phyloP scores from a whole-genome alignment of 768 basidiomycete species.

The Suillus variegatus region DNA sequence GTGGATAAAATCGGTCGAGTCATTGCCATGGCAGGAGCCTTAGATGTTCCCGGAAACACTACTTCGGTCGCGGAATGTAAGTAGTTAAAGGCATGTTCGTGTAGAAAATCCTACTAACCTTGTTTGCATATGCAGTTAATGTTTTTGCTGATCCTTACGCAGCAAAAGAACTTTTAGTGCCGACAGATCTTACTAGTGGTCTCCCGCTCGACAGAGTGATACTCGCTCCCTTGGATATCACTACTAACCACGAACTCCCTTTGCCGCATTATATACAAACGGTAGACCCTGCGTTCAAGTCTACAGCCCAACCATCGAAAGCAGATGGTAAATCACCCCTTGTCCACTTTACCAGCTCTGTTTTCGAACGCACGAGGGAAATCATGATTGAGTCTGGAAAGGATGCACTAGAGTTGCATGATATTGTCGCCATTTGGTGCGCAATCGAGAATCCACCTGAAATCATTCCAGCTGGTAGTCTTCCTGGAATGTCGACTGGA shows the following conservation, averaged over 20 bases:
- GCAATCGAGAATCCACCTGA: constrained; percentile 70
- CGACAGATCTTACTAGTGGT: constrained; percentile 37
- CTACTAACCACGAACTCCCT: constrained; percentile 75
- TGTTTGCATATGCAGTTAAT: constrained; percentile 54
- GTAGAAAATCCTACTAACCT: constrained; percentile 3
- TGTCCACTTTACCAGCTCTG: constrained; percentile 75
- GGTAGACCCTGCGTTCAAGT: constrained; percentile 65
- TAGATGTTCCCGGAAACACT: constrained; percentile 90
- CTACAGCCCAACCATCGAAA: constrained; percentile 48
- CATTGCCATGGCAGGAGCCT: constrained; percentile 90
- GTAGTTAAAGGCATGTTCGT: constrained; percentile 21
- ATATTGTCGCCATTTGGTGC: constrained; percentile 88
- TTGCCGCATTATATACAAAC: constrained; percentile 60
- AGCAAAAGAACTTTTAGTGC: constrained; percentile 64
- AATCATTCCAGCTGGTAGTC: constrained; percentile 23
- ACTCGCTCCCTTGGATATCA: constrained; percentile 80
- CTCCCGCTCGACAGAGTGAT: constrained; percentile 69
- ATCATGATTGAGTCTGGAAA: constrained; percentile 80
- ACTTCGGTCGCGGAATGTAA: constrained; percentile 82
- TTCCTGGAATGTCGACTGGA: constrained; percentile 39
- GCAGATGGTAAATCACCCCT: constrained; percentile 55
- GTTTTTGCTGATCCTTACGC: constrained; percentile 89
- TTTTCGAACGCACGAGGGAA: constrained; percentile 72
- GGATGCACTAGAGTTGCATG: constrained; percentile 89
- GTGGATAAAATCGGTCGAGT: constrained; percentile 67